Evolutionary conservation across 257 asterid genomes (phyloP).

Genomic region (Forsythia viridissima): DNA sequence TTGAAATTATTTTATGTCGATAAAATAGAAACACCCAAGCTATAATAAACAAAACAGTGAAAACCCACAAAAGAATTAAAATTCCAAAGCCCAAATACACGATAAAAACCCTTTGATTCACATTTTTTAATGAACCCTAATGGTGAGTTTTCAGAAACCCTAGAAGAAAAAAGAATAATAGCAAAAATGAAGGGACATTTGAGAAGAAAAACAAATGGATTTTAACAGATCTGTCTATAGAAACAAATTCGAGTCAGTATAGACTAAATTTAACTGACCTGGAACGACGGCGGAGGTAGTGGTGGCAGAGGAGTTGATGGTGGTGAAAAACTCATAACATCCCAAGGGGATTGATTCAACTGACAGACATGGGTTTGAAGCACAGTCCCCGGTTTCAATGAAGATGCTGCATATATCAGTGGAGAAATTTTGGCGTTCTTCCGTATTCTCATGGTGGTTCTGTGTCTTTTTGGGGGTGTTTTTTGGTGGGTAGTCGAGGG

Average conservation of each 20-base stretch:
- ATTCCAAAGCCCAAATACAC: constrained; percentile 12
- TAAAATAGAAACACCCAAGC: constrained; percentile 21
- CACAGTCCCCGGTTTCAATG: constrained; percentile 3
- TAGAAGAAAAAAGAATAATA: constrained; percentile 31
- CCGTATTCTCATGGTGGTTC: constrained; percentile 48
- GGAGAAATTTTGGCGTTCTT: constrained; percentile 50
- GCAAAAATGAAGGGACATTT: constrained; percentile 22
- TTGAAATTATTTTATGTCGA: constrained; percentile 27
- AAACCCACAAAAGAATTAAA: constrained; percentile 20
- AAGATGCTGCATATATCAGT: constrained; percentile 19
- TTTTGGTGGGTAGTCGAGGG: not conserved
- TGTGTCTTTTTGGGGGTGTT: not conserved
- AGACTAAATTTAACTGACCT: constrained; percentile 19
- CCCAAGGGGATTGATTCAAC: constrained; percentile 55
- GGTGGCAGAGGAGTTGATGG: constrained; percentile 11
- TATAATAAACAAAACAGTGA: constrained; percentile 28
- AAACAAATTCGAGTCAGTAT: not conserved
- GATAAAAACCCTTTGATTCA: constrained; percentile 32
- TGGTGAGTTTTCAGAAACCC: constrained; percentile 48
- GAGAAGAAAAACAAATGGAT: not conserved
- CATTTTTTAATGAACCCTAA: constrained; percentile 47
- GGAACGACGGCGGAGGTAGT: constrained; percentile 9
- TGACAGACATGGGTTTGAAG: constrained; percentile 31
- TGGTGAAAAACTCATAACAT: constrained; percentile 16
- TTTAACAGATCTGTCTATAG: constrained; percentile 9